Base-by-base conservation (phyloP, 805 yeast genomes). In the Hanseniaspora hatyaiensis region DNA sequence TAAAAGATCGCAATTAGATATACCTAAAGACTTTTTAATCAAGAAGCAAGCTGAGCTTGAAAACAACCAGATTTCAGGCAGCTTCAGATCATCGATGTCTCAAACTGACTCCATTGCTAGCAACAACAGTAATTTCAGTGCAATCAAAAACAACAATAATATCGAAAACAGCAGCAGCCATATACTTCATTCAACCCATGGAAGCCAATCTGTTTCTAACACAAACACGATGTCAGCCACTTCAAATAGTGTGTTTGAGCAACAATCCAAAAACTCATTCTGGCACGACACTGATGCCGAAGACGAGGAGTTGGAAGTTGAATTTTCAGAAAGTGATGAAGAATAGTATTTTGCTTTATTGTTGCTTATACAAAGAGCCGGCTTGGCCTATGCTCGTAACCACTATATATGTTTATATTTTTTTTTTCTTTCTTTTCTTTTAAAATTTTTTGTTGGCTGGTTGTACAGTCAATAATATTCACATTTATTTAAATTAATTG, bases 1-100 rank as follows among this genome's bases (percentile, higher is more conserved):
- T 26, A 86, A 80, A 60, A 71, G 82, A 56, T 82, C 94, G 34
- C 82, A 82, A 59, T 74, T 75, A 50, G 92, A 86, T 63, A 86
- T 88, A 40, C 97, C 97, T 22, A 76, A 72, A 37, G 96, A 84
- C 43, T 88, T 86, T 36, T 23, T 40, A 13, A 16, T 18, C 9
- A 40, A 40, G 19, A 29, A 40, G n/a, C 16, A 39, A 16, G 28
- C 18, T 12, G 38, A 34, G 38, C 20, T 34, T 20, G 38, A 34
- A 9, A 34, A 34, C n/a, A n/a, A n/a, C n/a, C n/a, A n/a, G n/a
- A n/a, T n/a, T n/a, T n/a, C n/a, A n/a, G n/a, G n/a, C n/a, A n/a
- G n/a, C n/a, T n/a, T n/a, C n/a, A 26, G 11, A 26, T 11, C 6
- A 26, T 26, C 36, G 6, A 15, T 24, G 33, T 26, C 42, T 19